Percentiles rank a stretch among this genome's conserved stretches.
Conservation (phyloP, 208 protist genomes). For the Novymonas esmeraldas region DNA sequence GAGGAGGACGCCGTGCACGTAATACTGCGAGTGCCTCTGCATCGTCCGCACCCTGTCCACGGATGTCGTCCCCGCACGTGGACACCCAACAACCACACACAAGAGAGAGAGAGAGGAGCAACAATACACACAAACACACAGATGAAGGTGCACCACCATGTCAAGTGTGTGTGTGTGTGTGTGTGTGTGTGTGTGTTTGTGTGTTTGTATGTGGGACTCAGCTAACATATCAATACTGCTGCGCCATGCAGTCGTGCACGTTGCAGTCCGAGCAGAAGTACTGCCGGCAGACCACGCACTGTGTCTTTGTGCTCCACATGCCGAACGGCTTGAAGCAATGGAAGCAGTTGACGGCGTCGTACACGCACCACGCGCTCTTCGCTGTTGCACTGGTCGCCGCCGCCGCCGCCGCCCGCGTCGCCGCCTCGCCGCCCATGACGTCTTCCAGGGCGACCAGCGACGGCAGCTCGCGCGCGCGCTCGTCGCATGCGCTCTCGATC, state of each 20-base stretch:
- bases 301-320: conserved; percentile 30
- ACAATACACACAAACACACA: too few relatives aligned
- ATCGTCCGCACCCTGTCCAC: too few relatives aligned
- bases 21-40: too few relatives aligned
- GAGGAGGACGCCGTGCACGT: too few relatives aligned
- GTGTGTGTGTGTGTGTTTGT: background rate
- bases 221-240: conserved; percentile 10
- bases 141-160: too few relatives aligned
- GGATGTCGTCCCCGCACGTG: too few relatives aligned
- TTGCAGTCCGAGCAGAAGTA: conserved; percentile 44
- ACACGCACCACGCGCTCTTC: conserved; percentile 41
- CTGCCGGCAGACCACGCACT: conserved; percentile 38
- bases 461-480: conserved; percentile 21
- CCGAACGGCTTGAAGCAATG: conserved; percentile 47
- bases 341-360: conserved; percentile 49
- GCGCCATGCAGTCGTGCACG: conserved; percentile 25
- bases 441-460: conserved; percentile 24
- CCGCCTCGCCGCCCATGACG: conserved; percentile 14
- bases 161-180: background rate
- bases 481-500: conserved; percentile 45
- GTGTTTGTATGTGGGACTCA: background rate
- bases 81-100: too few relatives aligned
- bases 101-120: too few relatives aligned
- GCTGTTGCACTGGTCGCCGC: conserved; percentile 6
- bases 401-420: background rate